phyloP scores from a whole-genome alignment of 148 eudicot species.

The Chenopodium album region DNA sequence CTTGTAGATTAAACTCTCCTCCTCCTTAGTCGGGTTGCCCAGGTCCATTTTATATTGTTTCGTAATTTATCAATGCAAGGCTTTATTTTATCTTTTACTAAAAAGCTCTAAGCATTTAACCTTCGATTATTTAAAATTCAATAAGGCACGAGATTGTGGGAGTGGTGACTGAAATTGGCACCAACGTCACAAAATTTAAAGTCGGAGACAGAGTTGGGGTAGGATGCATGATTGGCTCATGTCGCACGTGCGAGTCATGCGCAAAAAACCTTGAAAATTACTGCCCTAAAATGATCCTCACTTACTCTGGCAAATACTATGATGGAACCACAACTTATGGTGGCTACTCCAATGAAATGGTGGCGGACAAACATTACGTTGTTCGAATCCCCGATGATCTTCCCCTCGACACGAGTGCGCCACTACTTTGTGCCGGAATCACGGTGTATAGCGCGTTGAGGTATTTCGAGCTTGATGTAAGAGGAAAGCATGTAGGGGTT shows the following conservation, averaged over 20 bases:
- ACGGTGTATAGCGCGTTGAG: constrained; percentile 32
- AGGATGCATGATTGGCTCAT: constrained; percentile 36
- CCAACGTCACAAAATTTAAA: constrained; percentile 20
- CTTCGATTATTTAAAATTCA: no score
- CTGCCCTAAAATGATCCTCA: constrained; percentile 25
- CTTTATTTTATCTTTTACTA: no score
- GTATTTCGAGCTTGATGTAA: constrained; percentile 23
- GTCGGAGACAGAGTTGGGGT: constrained; percentile 35
- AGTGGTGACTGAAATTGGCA: constrained; percentile 27
- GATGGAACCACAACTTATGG: constrained; percentile 32
- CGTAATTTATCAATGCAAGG: no score
- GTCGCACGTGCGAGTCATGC: constrained; percentile 29
- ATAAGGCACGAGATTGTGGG: constrained; percentile 38
- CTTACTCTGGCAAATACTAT: constrained; percentile 19
- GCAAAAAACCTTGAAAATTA: constrained; percentile 25
- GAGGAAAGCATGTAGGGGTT: constrained; percentile 30
- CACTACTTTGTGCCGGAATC: constrained; percentile 36
- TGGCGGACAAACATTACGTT: constrained; percentile 19
- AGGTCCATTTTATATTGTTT: no score
- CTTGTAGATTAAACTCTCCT: no score
- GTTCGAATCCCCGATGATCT: constrained; percentile 22
- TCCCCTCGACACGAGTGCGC: constrained; percentile 25
- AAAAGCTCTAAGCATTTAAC: no score
- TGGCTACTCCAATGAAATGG: constrained; percentile 33
- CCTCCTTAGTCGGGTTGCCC: no score